These are phyloP conservation scores for Parsonsia alboflavescens DNA, from an alignment of 257 asterid genomes.

Conservation along the genomic window DNA sequence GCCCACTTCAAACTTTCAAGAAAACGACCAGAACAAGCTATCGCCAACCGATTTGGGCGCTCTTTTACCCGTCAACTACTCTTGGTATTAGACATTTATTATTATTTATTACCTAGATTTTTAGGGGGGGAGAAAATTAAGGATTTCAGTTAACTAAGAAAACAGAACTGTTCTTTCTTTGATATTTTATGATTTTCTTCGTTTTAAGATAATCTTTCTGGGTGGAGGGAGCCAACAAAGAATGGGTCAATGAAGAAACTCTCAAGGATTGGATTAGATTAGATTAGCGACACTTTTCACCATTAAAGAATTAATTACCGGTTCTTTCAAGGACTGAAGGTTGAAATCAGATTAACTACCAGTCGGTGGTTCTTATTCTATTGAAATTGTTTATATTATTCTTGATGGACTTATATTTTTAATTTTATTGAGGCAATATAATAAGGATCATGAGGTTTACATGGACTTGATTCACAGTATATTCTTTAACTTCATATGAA, in stretches of 20 bases:
- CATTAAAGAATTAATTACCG: background rate
- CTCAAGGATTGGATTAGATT: constrained; percentile 15
- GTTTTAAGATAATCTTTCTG: background rate
- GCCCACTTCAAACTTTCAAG: constrained; percentile 16
- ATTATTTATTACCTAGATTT: background rate
- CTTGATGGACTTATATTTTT: no score
- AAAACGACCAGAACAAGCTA: constrained; percentile 13
- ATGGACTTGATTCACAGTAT: no score
- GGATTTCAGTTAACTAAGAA: no score
- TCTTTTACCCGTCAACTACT: constrained; percentile 36
- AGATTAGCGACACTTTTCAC: background rate
- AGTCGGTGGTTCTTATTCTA: background rate
- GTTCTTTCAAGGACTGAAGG: no score
- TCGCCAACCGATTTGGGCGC: constrained; percentile 26
- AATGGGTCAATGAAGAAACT: constrained; percentile 20
- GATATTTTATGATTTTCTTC: background rate
- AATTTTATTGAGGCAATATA: background rate
- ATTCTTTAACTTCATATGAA: no score
- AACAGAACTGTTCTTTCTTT: no score
- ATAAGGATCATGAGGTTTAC: background rate
- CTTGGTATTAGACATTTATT: background rate
- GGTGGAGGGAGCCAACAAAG: constrained; percentile 13
- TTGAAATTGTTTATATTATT: background rate
- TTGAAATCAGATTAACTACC: background rate
- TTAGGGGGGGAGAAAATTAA: no score